Conservation (phyloP, 1,139 yeast genomes). For the Nakaseomyces sp. region DNA sequence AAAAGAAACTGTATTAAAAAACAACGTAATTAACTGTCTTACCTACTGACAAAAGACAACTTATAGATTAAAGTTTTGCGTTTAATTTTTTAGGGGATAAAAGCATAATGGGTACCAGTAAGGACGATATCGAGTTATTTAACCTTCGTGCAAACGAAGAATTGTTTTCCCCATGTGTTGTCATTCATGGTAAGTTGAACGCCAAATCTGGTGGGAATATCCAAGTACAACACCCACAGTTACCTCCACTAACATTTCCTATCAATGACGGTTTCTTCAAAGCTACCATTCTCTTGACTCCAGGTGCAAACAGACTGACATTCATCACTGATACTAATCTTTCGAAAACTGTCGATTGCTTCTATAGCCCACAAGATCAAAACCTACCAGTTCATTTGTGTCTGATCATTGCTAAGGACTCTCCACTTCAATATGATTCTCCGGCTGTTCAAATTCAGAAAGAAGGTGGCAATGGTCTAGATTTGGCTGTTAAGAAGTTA, state of each 20-base stretch:
- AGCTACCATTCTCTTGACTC: constrained; percentile 60
- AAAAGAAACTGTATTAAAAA: too few species aligned
- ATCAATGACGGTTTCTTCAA: constrained; percentile 66
- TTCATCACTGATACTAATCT: constrained; percentile 24
- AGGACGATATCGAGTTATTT: constrained; percentile 21
- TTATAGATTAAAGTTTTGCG: too few species aligned
- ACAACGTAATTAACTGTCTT: too few species aligned
- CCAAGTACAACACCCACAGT: constrained; percentile 25
- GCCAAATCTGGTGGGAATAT: constrained; percentile 15
- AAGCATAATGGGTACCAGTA: background rate
- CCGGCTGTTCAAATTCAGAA: constrained; percentile 44
- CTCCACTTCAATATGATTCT: constrained; percentile 64
- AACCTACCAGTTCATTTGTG: constrained; percentile 80
- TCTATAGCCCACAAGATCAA: constrained; percentile 50
- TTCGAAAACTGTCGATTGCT: constrained; percentile 31
- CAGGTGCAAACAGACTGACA: constrained; percentile 47
- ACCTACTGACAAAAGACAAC: too few species aligned
- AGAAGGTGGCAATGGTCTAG: constrained; percentile 60
- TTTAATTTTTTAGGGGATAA: background rate
- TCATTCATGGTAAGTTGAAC: constrained; percentile 38
- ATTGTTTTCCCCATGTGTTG: constrained; percentile 39
- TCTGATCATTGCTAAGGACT: constrained; percentile 67
- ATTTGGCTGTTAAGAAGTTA: constrained; percentile 65
- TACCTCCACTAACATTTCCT: constrained; percentile 64
- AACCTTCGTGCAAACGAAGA: constrained; percentile 28